Evolutionary conservation across 2,329 filamentous ascomycete genomes (phyloP), one percentile per base, ranked within the genome.

Genomic region (Beauveria scarabaeidicola): DNA sequence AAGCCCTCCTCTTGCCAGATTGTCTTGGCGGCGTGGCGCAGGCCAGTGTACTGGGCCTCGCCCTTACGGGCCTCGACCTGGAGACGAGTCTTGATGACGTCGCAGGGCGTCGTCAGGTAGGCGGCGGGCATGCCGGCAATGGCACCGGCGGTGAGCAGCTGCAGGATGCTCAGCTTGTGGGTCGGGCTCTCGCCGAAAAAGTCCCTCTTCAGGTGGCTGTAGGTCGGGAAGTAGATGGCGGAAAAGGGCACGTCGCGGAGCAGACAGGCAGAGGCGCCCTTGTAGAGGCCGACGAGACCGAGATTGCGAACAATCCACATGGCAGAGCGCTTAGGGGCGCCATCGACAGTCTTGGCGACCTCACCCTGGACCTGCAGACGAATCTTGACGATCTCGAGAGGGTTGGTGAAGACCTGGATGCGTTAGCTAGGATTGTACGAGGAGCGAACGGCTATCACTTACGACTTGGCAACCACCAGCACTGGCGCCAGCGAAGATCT

Each of bases 381-480:
- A 71, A 99, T 99, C 81, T 99, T 99, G 79, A 99, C 94, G 70
- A 99, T 99, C 74, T 99, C 94, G 19, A 99, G 85, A 27, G 94
- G 94, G 74, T 97, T 99, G 66, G 91, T 97, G 76, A 97, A 97
- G 67, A 97, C 86, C 90, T 92, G 23, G 52, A 54, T 10, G 17
- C 58, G 27, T 57, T 41, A 59, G 57, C 36, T 57, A 55, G 47
- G n/a, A 29, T 19, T 48, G 11, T 17, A 23, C 3, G 19, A 38
- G 10, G 6, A 36, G 44, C 7, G 17, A 9, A 9, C 11, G 9
- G n/a, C 51, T 27, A 54, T 40, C 58, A 87, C 88, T 79, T 82
- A 95, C 91, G 67, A 99, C 94, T 87, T 99, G 94, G 76, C 93
- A 97, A 66, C 78, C 92, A 76, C 94, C 94, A 41, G 94, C 94